These are phyloP conservation scores for Boeremia exigua DNA, from an alignment of 2,329 filamentous ascomycete genomes.

Conservation along the genomic window DNA sequence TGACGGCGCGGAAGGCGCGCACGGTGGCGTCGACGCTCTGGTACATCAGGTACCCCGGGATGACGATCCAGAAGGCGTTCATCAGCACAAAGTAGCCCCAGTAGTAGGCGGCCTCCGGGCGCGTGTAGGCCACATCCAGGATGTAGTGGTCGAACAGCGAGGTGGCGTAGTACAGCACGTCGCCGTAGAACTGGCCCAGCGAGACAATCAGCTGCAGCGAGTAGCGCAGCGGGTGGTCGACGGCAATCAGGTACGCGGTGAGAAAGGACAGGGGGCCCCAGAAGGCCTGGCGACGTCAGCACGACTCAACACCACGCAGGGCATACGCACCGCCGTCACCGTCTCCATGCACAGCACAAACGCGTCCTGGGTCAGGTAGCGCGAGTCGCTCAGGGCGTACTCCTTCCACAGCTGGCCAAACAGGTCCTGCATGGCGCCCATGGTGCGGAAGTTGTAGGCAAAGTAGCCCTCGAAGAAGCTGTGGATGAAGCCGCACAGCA, in stretches of 20 bases:
- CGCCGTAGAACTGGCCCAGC: constrained; percentile 69
- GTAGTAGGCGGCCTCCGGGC: constrained; percentile 69
- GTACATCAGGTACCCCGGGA: constrained; percentile 54
- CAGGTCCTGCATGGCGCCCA: constrained; percentile 72
- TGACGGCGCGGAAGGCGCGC: constrained; percentile 45
- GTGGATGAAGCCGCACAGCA: constrained; percentile 76
- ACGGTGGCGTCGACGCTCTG: constrained; percentile 42
- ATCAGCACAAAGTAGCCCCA: constrained; percentile 71
- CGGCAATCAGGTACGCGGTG: constrained; percentile 61
- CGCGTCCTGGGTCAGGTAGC: constrained; percentile 77
- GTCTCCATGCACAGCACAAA: constrained; percentile 89
- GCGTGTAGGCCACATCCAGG: constrained; percentile 61
- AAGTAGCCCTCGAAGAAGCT: constrained; percentile 88
- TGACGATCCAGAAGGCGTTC: constrained; percentile 71
- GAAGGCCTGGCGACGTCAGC: constrained; percentile 50
- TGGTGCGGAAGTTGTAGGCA: constrained; percentile 68
- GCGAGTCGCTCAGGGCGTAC: constrained; percentile 84
- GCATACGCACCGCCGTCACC: constrained; percentile 71
- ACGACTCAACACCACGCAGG: neutral
- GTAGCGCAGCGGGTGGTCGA: constrained; percentile 62
- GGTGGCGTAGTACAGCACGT: constrained; percentile 69
- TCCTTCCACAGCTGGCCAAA: constrained; percentile 93
- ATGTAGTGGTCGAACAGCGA: constrained; percentile 66
- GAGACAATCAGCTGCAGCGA: constrained; percentile 66
- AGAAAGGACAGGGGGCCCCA: constrained; percentile 69